Evolutionary conservation across 1,284 basidiomycete species (phyloP), one percentile per base, ranked within the genome.

Genomic region (Leccinum subfulvum): DNA sequence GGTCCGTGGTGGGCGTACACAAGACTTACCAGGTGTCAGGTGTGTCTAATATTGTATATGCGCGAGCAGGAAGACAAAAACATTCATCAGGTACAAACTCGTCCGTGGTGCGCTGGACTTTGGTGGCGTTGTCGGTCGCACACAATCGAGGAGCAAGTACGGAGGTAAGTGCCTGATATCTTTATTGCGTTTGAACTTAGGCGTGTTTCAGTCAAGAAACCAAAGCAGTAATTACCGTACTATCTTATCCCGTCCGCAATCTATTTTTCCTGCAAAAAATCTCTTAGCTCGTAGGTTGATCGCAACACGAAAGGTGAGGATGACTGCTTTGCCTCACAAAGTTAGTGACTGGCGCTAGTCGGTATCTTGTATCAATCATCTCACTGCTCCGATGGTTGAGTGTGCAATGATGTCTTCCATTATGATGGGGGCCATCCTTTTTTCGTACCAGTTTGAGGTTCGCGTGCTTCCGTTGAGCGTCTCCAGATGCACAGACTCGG

Each of bases 1-100:
- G 52, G 86, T 99, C 21, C 82, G 96, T 71, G 97, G 97, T 13
- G 97, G 97, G 8, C 86, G 95, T 79, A 91, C 95, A 3, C 96
- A 98, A 81, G 97, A 99, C 88, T 84, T 98, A 75, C 96, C 96
- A 41, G 95, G 96, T 86, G 91, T 97, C 37, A 87, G 91, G 95
- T 97, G 74, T 64, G 92, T 81, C 33, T 10, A 4, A 7, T 18
- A 30, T 52, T n/a, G 5, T 13, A 26, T 51, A 16, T 14, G 8
- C 28, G 3, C 44, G 44, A 54, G 16, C 18, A 37, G 37, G 55
- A 37, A 54, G 10, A 28, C 18, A 55, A 23, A 73, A 18, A 54
- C 30, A 18, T 64, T 35, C n/a, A 7, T 59, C 60, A 97, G 95
- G 71, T 99, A 99, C 80, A 97, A 98, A 78, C 81, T 98, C 64